These are phyloP conservation scores for Chlorella sp. DNA, from an alignment of 139 green algal species.

Conservation along the genomic window DNA sequence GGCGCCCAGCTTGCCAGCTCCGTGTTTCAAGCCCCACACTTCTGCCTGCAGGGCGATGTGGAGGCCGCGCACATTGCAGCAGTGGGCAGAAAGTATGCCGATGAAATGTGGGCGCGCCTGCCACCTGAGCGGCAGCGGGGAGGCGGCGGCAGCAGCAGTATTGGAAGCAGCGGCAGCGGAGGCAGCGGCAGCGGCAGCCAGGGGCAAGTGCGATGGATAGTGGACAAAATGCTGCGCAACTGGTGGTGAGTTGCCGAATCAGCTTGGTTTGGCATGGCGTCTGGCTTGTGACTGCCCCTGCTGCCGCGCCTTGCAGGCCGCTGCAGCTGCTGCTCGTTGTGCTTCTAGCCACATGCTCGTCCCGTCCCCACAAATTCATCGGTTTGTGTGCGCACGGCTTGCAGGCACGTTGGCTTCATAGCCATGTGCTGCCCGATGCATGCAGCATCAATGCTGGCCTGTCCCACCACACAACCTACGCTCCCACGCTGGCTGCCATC, in stretches of 20 bases:
- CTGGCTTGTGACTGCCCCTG: too few species aligned
- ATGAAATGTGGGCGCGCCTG: conserved; percentile 37
- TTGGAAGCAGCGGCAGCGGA: too few species aligned
- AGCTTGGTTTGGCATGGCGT: too few species aligned
- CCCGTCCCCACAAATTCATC: too few species aligned
- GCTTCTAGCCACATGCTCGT: too few species aligned
- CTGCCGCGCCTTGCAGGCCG: not conserved
- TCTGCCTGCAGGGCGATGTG: not conserved
- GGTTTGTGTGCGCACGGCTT: too few species aligned
- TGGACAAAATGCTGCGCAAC: conserved; percentile 91
- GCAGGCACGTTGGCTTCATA: conserved; percentile 57
- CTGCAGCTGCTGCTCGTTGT: not conserved
- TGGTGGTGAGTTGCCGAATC: conserved; percentile 36
- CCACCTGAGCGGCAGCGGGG: not conserved
- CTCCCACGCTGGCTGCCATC: not conserved
- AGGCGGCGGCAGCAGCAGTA: too few species aligned
- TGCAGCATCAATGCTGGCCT: conserved; percentile 65
- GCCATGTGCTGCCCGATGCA: conserved; percentile 65
- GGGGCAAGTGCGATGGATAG: conserved; percentile 40
- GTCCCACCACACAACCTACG: not conserved
- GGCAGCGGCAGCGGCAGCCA: too few species aligned
- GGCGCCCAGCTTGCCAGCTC: too few species aligned
- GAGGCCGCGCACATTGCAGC: not conserved
- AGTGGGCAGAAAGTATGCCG: conserved; percentile 46
- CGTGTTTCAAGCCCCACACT: too few species aligned